These are phyloP conservation scores for Talaromyces wortmannii DNA, from an alignment of 495 filamentous ascomycete species.

Conservation along the genomic window DNA sequence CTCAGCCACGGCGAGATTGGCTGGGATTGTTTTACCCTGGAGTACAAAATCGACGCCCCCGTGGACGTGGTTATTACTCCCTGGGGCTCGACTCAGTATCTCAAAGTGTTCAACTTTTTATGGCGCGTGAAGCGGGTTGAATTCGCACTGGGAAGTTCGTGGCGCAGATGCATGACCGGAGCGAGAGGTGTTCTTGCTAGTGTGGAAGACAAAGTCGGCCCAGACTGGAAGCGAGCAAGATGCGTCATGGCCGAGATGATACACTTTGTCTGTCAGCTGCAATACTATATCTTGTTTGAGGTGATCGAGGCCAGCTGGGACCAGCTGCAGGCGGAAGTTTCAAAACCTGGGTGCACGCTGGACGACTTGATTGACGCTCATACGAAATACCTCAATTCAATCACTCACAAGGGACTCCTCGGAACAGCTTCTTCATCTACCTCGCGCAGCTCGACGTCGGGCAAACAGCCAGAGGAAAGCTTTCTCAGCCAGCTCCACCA, in stretches of 20 bases:
- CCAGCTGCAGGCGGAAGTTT: conserved; percentile 71
- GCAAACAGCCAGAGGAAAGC: conserved; percentile 59
- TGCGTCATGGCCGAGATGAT: conserved; percentile 95
- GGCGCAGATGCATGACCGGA: conserved; percentile 95
- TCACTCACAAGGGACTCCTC: conserved; percentile 94
- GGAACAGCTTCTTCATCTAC: conserved; percentile 52
- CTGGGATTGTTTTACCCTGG: conserved; percentile 98
- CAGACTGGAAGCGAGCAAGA: conserved; percentile 84
- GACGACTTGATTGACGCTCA: conserved; percentile 94
- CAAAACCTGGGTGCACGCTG: conserved; percentile 76
- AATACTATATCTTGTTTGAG: conserved; percentile 98
- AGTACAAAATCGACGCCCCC: conserved; percentile 97
- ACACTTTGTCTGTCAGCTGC: conserved; percentile 92
- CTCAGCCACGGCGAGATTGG: conserved; percentile 94
- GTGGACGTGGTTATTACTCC: conserved; percentile 97
- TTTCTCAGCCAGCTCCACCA: conserved; percentile 90
- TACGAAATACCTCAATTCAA: conserved; percentile 79
- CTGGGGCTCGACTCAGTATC: conserved; percentile 89
- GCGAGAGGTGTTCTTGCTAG: conserved; percentile 83
- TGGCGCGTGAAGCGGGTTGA: conserved; percentile 98
- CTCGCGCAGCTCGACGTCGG: conserved; percentile 26
- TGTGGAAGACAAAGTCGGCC: conserved; percentile 65
- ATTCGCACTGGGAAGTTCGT: conserved; percentile 82
- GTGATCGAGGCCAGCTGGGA: conserved; percentile 96
- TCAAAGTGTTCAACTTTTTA: conserved; percentile 98